Conservation (phyloP, 2,329 filamentous ascomycete species). For the Clonostachys solani region DNA sequence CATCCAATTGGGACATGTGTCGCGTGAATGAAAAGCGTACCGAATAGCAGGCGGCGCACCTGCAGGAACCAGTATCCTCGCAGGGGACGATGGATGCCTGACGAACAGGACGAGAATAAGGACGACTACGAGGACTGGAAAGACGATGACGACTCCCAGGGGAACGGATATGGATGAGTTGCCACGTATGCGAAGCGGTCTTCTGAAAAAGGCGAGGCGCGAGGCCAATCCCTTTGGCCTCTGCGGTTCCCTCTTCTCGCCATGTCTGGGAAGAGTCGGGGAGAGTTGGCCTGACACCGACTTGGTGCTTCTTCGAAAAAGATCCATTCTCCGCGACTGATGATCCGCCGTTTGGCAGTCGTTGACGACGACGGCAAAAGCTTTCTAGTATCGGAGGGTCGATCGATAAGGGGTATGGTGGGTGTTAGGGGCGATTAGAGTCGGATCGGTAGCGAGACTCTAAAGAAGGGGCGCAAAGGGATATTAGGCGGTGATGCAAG, state of each 20-base stretch:
- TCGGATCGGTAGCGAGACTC: neutral
- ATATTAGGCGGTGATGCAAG: too few species aligned
- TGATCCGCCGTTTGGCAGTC: too few species aligned
- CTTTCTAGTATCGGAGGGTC: too few species aligned
- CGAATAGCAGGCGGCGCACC: conserved; percentile 86
- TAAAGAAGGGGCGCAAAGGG: too few species aligned
- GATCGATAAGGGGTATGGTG: neutral
- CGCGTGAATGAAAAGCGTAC: conserved; percentile 37
- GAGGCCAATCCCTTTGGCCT: conserved; percentile 35
- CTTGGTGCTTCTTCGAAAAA: conserved; percentile 51
- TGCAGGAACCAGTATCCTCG: conserved; percentile 80
- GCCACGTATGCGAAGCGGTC: conserved; percentile 82
- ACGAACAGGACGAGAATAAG: conserved; percentile 88
- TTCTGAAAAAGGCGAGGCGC: conserved; percentile 74
- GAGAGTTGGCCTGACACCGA: conserved; percentile 36
- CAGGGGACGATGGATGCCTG: conserved; percentile 78
- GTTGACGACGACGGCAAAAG: too few species aligned
- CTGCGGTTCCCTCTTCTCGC: conserved; percentile 33
- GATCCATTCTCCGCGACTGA: conserved; percentile 39
- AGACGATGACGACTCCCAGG: conserved; percentile 85
- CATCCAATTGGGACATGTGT: neutral
- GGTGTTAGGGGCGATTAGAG: neutral
- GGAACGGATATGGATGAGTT: conserved; percentile 93
- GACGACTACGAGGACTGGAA: conserved; percentile 86
- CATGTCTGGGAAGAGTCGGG: conserved; percentile 45